A percentile compares a stretch with the other conserved stretches of the same genome.
Evolutionary conservation across 768 basidiomycete species (phyloP).

Genomic region (Agrocybe praecox): DNA sequence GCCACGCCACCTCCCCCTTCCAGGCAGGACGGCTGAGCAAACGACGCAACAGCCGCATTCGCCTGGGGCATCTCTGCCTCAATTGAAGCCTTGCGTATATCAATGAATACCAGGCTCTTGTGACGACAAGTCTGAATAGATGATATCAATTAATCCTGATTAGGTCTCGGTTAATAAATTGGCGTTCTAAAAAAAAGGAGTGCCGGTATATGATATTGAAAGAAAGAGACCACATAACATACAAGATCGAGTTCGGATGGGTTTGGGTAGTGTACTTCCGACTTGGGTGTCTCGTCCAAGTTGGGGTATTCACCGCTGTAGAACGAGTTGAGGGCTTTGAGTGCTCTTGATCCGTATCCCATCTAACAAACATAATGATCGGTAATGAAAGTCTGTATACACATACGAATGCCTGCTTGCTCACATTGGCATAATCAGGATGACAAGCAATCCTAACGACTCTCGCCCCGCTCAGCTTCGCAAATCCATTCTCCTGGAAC

Average conservation of each 20-base stretch:
- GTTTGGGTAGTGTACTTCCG: conserved; percentile 64
- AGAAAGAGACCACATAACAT: conserved; percentile 16
- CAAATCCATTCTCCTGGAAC: conserved; percentile 96
- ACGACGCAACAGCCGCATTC: conserved; percentile 25
- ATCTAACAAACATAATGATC: conserved; percentile 54
- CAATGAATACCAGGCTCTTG: conserved; percentile 61
- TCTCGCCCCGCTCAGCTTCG: conserved; percentile 85
- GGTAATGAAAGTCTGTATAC: not conserved
- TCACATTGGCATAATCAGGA: conserved; percentile 90
- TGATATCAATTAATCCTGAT: conserved; percentile 42
- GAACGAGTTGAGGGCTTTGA: conserved; percentile 86
- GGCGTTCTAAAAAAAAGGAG: no score
- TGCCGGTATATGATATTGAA: no score
- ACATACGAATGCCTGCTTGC: no score
- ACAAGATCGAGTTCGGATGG: conserved; percentile 49
- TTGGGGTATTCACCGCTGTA: conserved; percentile 93
- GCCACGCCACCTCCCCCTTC: conserved; percentile 3
- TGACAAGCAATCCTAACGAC: conserved; percentile 94
- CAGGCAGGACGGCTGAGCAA: conserved; percentile 8
- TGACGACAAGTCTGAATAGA: conserved; percentile 32
- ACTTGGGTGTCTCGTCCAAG: conserved; percentile 65
- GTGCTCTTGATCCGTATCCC: conserved; percentile 93
- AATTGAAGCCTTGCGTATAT: conserved; percentile 80
- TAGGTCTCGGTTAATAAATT: conserved; percentile 78
- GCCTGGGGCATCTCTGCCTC: conserved; percentile 60